Base-by-base conservation (phyloP, 805 yeast species). In the Candida alai region DNA sequence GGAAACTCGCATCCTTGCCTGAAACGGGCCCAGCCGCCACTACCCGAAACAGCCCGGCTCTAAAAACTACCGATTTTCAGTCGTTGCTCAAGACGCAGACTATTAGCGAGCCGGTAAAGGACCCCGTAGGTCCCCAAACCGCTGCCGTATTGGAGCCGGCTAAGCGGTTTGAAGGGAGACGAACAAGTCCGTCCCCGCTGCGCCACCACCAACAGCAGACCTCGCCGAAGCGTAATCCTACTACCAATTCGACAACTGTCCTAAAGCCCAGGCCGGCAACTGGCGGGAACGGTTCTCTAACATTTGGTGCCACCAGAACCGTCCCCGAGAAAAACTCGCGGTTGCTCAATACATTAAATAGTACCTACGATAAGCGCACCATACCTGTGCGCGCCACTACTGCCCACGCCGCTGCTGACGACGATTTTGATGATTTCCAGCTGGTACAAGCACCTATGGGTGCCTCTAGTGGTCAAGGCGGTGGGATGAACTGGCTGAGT, bases 351-450 rank as follows among this genome's bases (percentile, higher is more conserved):
- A 46, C 56, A 3, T 48, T 55, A 40, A 60, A 55, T 22, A 50
- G 52, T 3, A 47, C 59, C 12, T 51, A 40, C 32, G 36, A 35
- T 19, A 38, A 35, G 13, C 14, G 22, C 19, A 20, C 10, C 10
- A 17, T 26, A 24, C 23, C 23, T 11, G n/a, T n/a, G n/a, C n/a
- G n/a, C n/a, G n/a, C n/a, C n/a, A 11, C 11, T 21, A 11, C 24
- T 21, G 24, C 24, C 24, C 24, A 9, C 11, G 11, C 24, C 24
- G 24, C 24, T n/a, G n/a, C 27, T 21, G 55, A 50, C 11, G 57
- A 52, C 32, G 61, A 54, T 8, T 56, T 54, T 30, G 52, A 52
- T 26, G 59, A 55, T 16, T 55, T 54, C 39, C 62, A 56, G 24
- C 39, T 29, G 34, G 36, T n/a, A n/a, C 10, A 21, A n/a, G 11